A percentile compares a stretch with the other conserved stretches of the same genome.
These are phyloP conservation scores for Scenedesmus sp. DNA, from an alignment of 163 green algal species.

Conservation along the genomic window DNA sequence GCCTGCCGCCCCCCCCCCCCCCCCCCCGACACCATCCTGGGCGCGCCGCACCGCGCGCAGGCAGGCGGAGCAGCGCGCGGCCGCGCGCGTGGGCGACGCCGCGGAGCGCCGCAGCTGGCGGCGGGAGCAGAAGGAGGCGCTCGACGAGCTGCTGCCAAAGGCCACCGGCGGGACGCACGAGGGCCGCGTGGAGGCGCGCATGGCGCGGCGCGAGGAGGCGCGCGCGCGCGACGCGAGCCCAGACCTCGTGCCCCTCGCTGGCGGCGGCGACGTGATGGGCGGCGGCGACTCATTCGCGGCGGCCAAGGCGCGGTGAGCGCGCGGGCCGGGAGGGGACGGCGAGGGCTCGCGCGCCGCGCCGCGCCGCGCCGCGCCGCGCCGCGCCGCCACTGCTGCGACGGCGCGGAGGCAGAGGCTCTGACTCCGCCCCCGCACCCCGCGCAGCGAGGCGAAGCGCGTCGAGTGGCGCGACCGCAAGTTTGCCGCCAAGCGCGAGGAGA, in stretches of 20 bases:
- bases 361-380: background rate
- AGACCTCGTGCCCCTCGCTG: conserved; percentile 51
- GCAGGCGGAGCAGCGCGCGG: conserved; percentile 2
- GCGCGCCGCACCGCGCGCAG: background rate
- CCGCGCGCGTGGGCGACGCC: conserved; percentile 26
- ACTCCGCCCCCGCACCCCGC: no score
- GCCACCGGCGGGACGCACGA: conserved; percentile 57
- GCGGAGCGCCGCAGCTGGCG: conserved; percentile 52
- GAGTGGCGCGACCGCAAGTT: conserved; percentile 37
- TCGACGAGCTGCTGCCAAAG: conserved; percentile 75
- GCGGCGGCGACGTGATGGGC: conserved; percentile 63
- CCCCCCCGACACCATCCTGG: background rate
- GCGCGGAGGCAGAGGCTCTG: no score
- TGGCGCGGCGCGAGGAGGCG: conserved; percentile 60
- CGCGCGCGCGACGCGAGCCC: conserved; percentile 54
- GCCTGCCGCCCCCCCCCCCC: no score
- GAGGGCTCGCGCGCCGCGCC: no score
- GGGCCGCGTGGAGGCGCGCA: conserved; percentile 65
- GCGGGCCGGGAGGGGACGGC: background rate
- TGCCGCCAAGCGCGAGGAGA: conserved; percentile 47
- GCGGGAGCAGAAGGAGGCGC: conserved; percentile 57
- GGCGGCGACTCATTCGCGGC: conserved; percentile 65
- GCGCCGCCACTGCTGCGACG: background rate
- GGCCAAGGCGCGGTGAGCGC: conserved; percentile 55
- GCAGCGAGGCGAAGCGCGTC: conserved; percentile 44